Evolutionary conservation across 495 filamentous ascomycete genomes (phyloP), one percentile per base, ranked within the genome.

Genomic region (Xeromyces bisporus): DNA sequence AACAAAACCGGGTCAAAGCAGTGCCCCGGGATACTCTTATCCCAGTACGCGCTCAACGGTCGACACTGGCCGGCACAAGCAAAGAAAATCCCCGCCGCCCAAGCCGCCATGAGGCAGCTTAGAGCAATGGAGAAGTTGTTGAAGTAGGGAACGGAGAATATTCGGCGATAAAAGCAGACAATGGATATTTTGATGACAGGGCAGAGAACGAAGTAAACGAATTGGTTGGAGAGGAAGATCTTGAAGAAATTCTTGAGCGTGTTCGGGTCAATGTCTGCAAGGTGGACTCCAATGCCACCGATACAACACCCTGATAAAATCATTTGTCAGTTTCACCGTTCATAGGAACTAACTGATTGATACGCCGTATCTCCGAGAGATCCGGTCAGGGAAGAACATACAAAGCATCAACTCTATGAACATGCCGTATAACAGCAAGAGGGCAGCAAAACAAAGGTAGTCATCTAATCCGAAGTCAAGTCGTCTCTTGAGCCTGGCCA

Each of bases 211-310:
- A 60, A 62, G 42, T 60, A 63, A 20, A 51, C 48, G 38, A 62
- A 52, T 43, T 64, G 51, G 36, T 56, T 58, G 28, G 55, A 52
- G 11, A 64, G 43, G 47, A 62, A 62, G 37, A 60, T 51, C 59
- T 62, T 8, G 17, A 6, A 29, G 8, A 9, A 12, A 15, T 33
- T 15, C 31, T 40, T 32, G 15, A 54, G 39, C 5, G 49, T 53
- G 11, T 47, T 23, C 3, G 29, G 23, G 20, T 40, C 36, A 2
- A 58, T 18, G 11, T 35, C 33, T 9, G 32, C 33, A 18, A 39
- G 31, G 29, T 59, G 50, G 14, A 42, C 37, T 15, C 55, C 53
- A 21, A 56, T 55, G 11, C 52, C 52, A 32, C 52, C 55, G 23
- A 55, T 56, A 9, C 49, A 28, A 20, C 52, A 55, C 55, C 55